Percentiles rank a stretch among this genome's conserved stretches.
phyloP scores from a whole-genome alignment of 192 early-diverging fungal species.

The Backusella tarrabulga region DNA sequence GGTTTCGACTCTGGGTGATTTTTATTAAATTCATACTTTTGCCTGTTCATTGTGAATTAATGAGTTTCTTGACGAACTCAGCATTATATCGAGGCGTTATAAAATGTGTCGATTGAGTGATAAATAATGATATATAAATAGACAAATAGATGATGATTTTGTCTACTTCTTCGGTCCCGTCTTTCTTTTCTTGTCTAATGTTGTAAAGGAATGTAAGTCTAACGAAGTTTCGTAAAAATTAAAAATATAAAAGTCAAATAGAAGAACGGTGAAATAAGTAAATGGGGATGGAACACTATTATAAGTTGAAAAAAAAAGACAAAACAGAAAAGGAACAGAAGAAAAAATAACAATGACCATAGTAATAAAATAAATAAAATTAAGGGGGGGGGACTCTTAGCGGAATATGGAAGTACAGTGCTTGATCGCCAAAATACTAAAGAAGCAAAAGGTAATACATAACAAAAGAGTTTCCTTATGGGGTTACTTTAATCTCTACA shows the following conservation, averaged over 20 bases:
- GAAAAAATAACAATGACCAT: neutral
- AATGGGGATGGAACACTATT: neutral
- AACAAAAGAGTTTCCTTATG: neutral
- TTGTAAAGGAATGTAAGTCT: constrained; percentile 11
- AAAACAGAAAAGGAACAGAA: neutral
- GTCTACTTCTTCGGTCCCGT: neutral
- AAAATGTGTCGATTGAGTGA: neutral
- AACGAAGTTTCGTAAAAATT: neutral
- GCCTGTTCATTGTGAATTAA: constrained; percentile 39
- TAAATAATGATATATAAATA: neutral
- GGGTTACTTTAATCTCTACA: neutral
- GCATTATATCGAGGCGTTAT: neutral
- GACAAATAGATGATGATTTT: neutral
- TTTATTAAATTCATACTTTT: constrained; percentile 27
- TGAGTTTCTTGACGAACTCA: constrained; percentile 17
- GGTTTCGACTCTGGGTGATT: neutral
- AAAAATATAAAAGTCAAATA: constrained; percentile 1
- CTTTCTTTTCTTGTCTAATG: constrained; percentile 10
- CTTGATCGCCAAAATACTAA: constrained; percentile 2
- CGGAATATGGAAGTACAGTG: neutral
- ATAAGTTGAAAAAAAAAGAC: neutral
- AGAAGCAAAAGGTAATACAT: neutral
- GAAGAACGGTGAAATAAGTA: neutral
- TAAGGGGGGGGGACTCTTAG: neutral
- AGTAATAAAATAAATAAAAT: constrained; percentile 3